Conservation (phyloP, 352 stramenopile genomes). For the Pythium coloratum region DNA sequence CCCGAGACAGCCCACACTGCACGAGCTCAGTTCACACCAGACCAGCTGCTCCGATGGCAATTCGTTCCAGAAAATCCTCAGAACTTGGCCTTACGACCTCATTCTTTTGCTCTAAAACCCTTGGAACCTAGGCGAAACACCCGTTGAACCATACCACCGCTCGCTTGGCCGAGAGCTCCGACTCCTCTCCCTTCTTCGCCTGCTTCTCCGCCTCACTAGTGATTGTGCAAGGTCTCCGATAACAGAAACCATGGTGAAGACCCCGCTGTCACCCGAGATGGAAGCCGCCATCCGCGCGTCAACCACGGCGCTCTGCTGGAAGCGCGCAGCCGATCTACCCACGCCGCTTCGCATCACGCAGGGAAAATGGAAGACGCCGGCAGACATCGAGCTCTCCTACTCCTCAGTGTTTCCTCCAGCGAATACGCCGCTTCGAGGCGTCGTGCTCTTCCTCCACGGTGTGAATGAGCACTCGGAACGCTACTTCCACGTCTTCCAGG, state of each 20-base stretch:
- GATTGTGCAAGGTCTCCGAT: background rate
- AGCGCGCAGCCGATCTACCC: constrained; percentile 15
- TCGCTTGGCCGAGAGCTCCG: too few relatives aligned
- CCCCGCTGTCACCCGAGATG: constrained; percentile 3
- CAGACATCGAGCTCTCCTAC: constrained; percentile 17
- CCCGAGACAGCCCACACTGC: too few relatives aligned
- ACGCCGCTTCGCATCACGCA: constrained; percentile 14
- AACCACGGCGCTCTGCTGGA: constrained; percentile 15
- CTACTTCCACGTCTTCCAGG: constrained; percentile 26
- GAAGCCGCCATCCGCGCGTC: constrained; percentile 14
- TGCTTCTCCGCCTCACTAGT: too few relatives aligned
- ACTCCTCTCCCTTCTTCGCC: too few relatives aligned
- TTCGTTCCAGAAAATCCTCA: too few relatives aligned
- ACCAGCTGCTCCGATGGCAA: too few relatives aligned
- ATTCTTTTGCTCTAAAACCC: too few relatives aligned
- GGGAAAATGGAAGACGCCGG: background rate
- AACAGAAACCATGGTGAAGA: background rate
- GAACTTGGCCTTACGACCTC: too few relatives aligned
- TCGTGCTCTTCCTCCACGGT: constrained; percentile 32
- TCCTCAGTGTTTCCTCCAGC: constrained; percentile 18
- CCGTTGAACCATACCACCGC: too few relatives aligned
- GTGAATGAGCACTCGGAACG: constrained; percentile 24
- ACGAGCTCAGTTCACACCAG: too few relatives aligned
- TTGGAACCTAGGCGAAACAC: too few relatives aligned
- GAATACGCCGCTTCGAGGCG: constrained; percentile 19